Base-by-base conservation (phyloP, 2,329 filamentous ascomycete genomes). In the Penicillium sp. region DNA sequence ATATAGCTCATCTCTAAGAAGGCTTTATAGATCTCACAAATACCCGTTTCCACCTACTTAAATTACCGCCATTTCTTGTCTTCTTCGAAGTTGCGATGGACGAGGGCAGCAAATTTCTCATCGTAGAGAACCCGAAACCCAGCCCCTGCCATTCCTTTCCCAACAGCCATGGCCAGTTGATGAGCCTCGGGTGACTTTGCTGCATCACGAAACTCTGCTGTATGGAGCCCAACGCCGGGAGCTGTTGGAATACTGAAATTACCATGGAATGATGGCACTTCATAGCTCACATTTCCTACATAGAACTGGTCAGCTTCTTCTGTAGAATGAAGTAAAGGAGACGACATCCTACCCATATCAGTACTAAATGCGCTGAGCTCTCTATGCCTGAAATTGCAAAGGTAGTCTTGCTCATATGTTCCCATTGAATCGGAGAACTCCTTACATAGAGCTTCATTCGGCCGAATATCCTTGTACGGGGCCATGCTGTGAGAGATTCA, bases 201-300 rank as follows among this genome's bases (percentile, higher is more conserved):
- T 29, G 40, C 48, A 26, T 34, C 28, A 8, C 26, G 24, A 24
- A 45, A 51, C n/a, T 19, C 39, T 13, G 21, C 26, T 3, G 29
- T 34, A 28, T 51, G 48, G 28, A 21, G 11, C 7, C 28, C 26
- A 33, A 37, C 18, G 9, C 31, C 31, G 10, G 29, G 24, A 5
- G 29, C n/a, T 7, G 31, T 34, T 19, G 36, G 26, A 14, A 51
- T 44, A 26, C 19, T 23, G 21, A 51, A 51, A 13, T 26, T 24
- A 5, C 39, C 28, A 26, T 51, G 48, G 40, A 51, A 31, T 11
- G 28, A 45, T 2, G 48, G 48, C 2, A 51, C 48, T n/a, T 34
- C 40, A 16, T 51, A 45, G 4, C 18, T 26, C 2, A 51, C 48
- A 29, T 51, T 51, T 2, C 39, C 39, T 43, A 7, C 1, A 24